Conservation (phyloP, 2,329 filamentous ascomycete genomes). For the Akanthomyces uredinophilus region DNA sequence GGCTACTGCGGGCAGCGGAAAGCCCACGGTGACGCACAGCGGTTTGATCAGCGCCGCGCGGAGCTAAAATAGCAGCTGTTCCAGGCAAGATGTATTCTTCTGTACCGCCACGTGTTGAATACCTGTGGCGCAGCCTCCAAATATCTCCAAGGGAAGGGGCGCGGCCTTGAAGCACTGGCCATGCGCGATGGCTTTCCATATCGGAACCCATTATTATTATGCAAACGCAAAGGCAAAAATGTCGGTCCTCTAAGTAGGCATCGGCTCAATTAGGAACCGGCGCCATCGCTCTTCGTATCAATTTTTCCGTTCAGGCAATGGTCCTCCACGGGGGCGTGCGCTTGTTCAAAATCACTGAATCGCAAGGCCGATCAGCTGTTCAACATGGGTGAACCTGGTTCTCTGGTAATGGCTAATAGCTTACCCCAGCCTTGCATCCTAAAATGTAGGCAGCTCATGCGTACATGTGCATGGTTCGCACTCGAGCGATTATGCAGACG, state of each 20-base stretch:
- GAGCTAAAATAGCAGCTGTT: conserved; percentile 1
- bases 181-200: conserved; percentile 5
- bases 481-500: not conserved
- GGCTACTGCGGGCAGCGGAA: conserved; percentile 5
- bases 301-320: not conserved
- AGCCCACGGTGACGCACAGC: not conserved
- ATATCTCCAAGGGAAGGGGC: not conserved
- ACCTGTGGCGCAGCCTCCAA: not conserved
- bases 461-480: conserved; percentile 1
- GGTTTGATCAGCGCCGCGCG: not conserved
- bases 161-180: not conserved
- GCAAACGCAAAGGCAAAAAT: not conserved
- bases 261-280: not conserved
- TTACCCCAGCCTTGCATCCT: not conserved
- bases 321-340: not conserved
- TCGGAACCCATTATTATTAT: not conserved
- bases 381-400: not conserved
- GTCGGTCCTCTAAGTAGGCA: not conserved
- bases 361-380: not conserved
- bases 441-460: not conserved
- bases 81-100: not conserved
- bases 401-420: not conserved
- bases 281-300: not conserved
- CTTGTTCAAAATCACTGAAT: not conserved
- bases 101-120: conserved; percentile 1